A percentile compares a stretch with the other conserved stretches of the same genome.
These are phyloP conservation scores for Laburnicola sp. DNA, from an alignment of 2,329 filamentous ascomycete species.

Conservation along the genomic window DNA sequence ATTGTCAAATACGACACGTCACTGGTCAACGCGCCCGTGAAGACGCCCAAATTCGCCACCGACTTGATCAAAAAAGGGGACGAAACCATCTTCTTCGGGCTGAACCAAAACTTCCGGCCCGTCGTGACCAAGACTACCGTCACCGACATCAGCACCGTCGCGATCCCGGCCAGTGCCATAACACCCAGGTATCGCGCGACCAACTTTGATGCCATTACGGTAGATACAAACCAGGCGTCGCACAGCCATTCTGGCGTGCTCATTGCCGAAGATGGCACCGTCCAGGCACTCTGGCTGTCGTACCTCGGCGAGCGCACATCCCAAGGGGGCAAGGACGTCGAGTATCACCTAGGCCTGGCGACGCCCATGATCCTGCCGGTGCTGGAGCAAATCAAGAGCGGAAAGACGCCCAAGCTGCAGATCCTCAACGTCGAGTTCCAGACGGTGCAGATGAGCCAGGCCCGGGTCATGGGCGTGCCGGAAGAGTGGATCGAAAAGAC, in stretches of 20 bases:
- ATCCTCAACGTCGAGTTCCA: slow-evolving; percentile 95
- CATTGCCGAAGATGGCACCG: slow-evolving; percentile 83
- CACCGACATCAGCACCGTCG: slow-evolving; percentile 95
- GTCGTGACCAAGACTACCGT: slow-evolving; percentile 93
- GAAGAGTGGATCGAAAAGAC: slow-evolving; percentile 96
- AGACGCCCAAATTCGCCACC: slow-evolving; percentile 80
- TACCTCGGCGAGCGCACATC: slow-evolving; percentile 88
- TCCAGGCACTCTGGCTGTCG: slow-evolving; percentile 94
- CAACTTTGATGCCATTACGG: slow-evolving; percentile 95
- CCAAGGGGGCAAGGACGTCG: slow-evolving; percentile 82
- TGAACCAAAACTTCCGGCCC: slow-evolving; percentile 92
- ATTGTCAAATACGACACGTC: slow-evolving; percentile 93
- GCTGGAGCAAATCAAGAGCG: slow-evolving; percentile 81
- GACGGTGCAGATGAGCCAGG: slow-evolving; percentile 95
- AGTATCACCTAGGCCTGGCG: slow-evolving; percentile 92
- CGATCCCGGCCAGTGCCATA: slow-evolving; percentile 89
- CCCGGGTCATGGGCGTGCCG: slow-evolving; percentile 92
- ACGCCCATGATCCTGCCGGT: slow-evolving; percentile 88
- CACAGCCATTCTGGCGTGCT: slow-evolving; percentile 95
- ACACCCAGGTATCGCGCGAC: slow-evolving; percentile 92
- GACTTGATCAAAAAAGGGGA: slow-evolving; percentile 88
- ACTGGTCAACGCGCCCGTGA: slow-evolving; percentile 90
- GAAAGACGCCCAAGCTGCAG: slow-evolving; percentile 76
- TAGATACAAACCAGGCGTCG: slow-evolving; percentile 87
- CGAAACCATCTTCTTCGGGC: slow-evolving; percentile 95